Conservation (phyloP, 2,329 filamentous ascomycete species). For the Acrocalymma vagum region DNA sequence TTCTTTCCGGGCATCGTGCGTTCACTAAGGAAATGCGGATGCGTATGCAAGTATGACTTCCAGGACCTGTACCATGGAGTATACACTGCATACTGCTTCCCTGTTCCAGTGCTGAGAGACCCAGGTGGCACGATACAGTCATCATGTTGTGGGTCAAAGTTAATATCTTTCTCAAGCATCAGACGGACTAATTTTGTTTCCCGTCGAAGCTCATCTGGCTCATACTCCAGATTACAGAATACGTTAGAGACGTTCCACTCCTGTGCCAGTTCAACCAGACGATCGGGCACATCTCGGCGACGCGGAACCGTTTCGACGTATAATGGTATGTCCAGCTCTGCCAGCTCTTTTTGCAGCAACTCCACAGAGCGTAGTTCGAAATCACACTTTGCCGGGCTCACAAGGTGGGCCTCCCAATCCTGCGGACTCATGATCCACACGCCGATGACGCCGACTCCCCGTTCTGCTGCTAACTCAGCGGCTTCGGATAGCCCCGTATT, state of each 20-base stretch:
- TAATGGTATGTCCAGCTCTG: slow-evolving; percentile 77
- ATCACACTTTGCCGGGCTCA: slow-evolving; percentile 76
- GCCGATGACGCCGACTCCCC: slow-evolving; percentile 75
- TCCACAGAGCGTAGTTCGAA: slow-evolving; percentile 79
- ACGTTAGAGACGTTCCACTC: slow-evolving; percentile 79
- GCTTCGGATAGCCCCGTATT: slow-evolving; percentile 77
- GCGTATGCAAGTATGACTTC: slow-evolving; percentile 75
- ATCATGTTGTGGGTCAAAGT: slow-evolving; percentile 79
- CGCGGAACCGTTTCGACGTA: slow-evolving; percentile 76
- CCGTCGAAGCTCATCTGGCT: slow-evolving; percentile 85
- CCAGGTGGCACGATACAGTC: slow-evolving; percentile 84
- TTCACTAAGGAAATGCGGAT: slow-evolving; percentile 72
- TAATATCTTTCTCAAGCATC: slow-evolving; percentile 70
- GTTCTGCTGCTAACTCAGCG: slow-evolving; percentile 69
- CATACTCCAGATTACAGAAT: slow-evolving; percentile 88
- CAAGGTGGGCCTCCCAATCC: slow-evolving; percentile 83
- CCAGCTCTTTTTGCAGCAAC: slow-evolving; percentile 72
- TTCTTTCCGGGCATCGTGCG: slow-evolving; percentile 68
- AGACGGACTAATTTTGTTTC: slow-evolving; percentile 72
- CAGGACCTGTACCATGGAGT: slow-evolving; percentile 83
- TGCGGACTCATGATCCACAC: slow-evolving; percentile 84
- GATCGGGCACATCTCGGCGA: slow-evolving; percentile 67
- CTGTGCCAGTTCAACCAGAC: slow-evolving; percentile 71
- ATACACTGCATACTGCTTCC: slow-evolving; percentile 86
- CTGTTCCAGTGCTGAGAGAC: slow-evolving; percentile 69